Percentiles rank a stretch among this genome's conserved stretches.
Evolutionary conservation across 306 rosid species (phyloP).

Genomic region (Quercus suber): DNA sequence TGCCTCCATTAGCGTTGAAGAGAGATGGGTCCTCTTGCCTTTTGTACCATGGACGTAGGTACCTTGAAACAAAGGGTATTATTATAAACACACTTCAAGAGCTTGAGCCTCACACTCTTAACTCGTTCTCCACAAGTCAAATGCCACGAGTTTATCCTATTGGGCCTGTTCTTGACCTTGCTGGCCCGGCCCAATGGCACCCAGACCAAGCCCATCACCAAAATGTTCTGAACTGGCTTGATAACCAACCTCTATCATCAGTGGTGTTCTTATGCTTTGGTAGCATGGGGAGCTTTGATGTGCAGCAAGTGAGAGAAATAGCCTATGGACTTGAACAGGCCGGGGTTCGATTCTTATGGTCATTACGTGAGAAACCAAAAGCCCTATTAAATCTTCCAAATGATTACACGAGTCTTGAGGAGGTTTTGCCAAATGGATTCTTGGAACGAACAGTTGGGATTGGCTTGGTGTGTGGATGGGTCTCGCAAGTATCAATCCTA

Average conservation of each 20-base stretch:
- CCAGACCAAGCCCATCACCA: slow-evolving; percentile 13
- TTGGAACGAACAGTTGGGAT: slow-evolving; percentile 29
- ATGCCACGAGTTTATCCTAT: slow-evolving; percentile 23
- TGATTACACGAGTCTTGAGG: neutral
- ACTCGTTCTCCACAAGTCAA: neutral
- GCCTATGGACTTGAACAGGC: slow-evolving; percentile 41
- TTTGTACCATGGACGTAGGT: slow-evolving; percentile 30
- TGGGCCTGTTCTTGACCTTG: slow-evolving; percentile 36
- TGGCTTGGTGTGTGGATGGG: slow-evolving; percentile 56
- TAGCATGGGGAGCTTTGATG: slow-evolving; percentile 35
- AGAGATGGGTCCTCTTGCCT: slow-evolving; percentile 8
- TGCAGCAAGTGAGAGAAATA: slow-evolving; percentile 25
- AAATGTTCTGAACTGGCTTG: slow-evolving; percentile 22
- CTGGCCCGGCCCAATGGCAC: slow-evolving; percentile 26
- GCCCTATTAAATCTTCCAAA: slow-evolving; percentile 28
- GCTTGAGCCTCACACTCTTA: slow-evolving; percentile 33
- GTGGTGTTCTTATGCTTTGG: slow-evolving; percentile 46
- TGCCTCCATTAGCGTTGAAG: slow-evolving; percentile 28
- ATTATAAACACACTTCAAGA: slow-evolving; percentile 43
- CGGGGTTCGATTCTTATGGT: slow-evolving; percentile 43
- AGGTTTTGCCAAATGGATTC: slow-evolving; percentile 40
- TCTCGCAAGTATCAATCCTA: slow-evolving; percentile 44
- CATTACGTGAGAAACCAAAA: slow-evolving; percentile 40
- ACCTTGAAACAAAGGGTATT: slow-evolving; percentile 39
- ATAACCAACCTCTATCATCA: slow-evolving; percentile 19